A percentile compares a stretch with the other conserved stretches of the same genome.
Evolutionary conservation across 2,329 filamentous ascomycete species (phyloP).

Genomic region (Fusarium floridanum): DNA sequence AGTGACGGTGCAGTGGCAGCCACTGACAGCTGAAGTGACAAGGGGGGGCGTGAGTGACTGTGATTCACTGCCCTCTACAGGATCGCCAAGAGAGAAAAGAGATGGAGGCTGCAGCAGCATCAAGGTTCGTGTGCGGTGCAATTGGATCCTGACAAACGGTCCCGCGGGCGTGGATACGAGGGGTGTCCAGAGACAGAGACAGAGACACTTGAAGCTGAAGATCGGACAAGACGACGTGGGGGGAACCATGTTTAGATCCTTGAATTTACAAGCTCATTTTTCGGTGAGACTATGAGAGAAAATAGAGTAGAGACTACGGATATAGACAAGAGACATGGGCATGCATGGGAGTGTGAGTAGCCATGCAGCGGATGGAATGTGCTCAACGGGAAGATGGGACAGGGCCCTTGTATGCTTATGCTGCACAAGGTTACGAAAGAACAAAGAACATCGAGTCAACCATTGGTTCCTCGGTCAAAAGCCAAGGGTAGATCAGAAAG

Average conservation of each 20-base stretch:
- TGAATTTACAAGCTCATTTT: background rate
- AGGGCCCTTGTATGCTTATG: background rate
- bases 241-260: background rate
- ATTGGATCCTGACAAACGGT: constrained; percentile 9
- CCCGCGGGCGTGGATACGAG: background rate
- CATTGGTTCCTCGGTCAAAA: background rate
- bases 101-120: constrained; percentile 12
- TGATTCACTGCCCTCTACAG: constrained; percentile 1
- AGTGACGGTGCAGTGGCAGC: background rate
- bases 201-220: background rate
- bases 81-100: background rate
- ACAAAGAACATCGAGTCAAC: background rate
- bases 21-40: background rate
- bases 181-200: background rate
- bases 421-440: background rate
- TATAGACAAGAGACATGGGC: background rate
- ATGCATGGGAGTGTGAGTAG: background rate
- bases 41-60: background rate
- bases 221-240: constrained; percentile 17
- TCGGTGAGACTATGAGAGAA: background rate
- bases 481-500: background rate
- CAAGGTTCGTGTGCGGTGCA: background rate
- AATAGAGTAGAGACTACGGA: background rate
- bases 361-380: background rate
- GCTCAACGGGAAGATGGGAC: background rate